Percentiles rank a stretch among this genome's conserved stretches.
These are phyloP conservation scores for Taiwanofungus camphoratus DNA, from an alignment of 1,284 basidiomycete genomes.

Conservation along the genomic window DNA sequence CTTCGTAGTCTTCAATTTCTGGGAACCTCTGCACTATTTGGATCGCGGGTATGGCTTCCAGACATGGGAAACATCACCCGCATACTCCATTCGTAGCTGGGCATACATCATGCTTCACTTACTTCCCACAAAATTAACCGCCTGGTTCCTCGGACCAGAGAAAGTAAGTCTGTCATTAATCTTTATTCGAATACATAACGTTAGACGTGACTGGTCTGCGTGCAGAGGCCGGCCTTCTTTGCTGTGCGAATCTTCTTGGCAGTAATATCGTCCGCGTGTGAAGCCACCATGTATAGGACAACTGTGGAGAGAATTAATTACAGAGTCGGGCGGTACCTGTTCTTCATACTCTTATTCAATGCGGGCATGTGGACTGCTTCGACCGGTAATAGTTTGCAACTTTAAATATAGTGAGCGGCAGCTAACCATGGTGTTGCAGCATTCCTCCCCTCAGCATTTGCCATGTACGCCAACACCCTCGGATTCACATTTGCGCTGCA, in stretches of 20 bases:
- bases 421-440: slow-evolving; percentile 42
- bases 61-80: slow-evolving; percentile 95
- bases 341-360: slow-evolving; percentile 81
- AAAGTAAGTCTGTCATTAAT: slow-evolving; percentile 21
- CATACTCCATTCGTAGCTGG: slow-evolving; percentile 91
- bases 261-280: slow-evolving; percentile 68
- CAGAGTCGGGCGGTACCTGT: slow-evolving; percentile 85
- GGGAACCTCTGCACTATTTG: slow-evolving; percentile 94
- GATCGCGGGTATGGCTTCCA: slow-evolving; percentile 85
- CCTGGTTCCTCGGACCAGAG: slow-evolving; percentile 23
- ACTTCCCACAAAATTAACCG: slow-evolving; percentile 39
- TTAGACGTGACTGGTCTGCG: slow-evolving; percentile 2
- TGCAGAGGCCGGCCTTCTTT: slow-evolving; percentile 82
- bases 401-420: slow-evolving; percentile 5
- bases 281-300: slow-evolving; percentile 82
- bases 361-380: slow-evolving; percentile 94
- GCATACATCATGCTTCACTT: slow-evolving; percentile 82
- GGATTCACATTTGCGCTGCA: slow-evolving; percentile 77
- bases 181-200: neutral
- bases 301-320: slow-evolving; percentile 83
- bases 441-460: slow-evolving; percentile 91
- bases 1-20: slow-evolving; percentile 91
- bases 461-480: slow-evolving; percentile 86
- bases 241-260: slow-evolving; percentile 80
- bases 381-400: slow-evolving; percentile 43